Percentiles rank a stretch among this genome's conserved stretches.
Conservation (phyloP, 176 grass and related monocot species). For the Sorghum bicolor region DNA sequence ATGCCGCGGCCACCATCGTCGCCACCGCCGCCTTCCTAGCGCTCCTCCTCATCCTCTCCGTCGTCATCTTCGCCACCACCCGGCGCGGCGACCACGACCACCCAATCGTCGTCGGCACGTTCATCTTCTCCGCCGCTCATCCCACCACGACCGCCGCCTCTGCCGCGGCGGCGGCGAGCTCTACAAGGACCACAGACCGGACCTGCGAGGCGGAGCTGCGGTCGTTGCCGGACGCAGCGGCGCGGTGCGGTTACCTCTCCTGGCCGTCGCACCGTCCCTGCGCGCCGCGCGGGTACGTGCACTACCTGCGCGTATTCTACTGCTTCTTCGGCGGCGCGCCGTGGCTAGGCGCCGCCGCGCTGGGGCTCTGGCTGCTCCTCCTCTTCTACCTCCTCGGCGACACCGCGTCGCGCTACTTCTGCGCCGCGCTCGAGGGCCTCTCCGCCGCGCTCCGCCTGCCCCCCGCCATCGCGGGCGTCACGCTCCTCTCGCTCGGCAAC, state of each 20-base stretch:
- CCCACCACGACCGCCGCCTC: no score
- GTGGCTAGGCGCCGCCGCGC: conserved; percentile 38
- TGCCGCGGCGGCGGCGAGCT: not conserved
- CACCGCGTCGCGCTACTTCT: conserved; percentile 81
- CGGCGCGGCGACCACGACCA: not conserved
- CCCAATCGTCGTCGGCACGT: not conserved
- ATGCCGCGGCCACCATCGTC: conserved; percentile 31
- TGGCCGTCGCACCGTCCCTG: conserved; percentile 33
- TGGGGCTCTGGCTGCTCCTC: conserved; percentile 51
- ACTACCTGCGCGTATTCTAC: conserved; percentile 77
- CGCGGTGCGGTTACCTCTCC: conserved; percentile 48
- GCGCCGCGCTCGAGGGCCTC: conserved; percentile 55
- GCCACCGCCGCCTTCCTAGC: conserved; percentile 29
- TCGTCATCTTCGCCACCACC: not conserved
- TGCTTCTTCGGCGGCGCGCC: conserved; percentile 32
- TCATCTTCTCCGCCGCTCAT: not conserved
- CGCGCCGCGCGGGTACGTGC: conserved; percentile 51
- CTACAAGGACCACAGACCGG: no score
- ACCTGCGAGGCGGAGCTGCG: conserved; percentile 40
- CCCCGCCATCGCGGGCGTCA: conserved; percentile 68
- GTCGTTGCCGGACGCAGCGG: conserved; percentile 9
- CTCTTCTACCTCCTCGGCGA: conserved; percentile 93
- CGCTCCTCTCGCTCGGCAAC: conserved; percentile 78
- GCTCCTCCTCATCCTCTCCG: conserved; percentile 19
- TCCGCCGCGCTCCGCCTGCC: conserved; percentile 53